Conservation (phyloP, 78 protist species). For the Andalucia godoyi region DNA sequence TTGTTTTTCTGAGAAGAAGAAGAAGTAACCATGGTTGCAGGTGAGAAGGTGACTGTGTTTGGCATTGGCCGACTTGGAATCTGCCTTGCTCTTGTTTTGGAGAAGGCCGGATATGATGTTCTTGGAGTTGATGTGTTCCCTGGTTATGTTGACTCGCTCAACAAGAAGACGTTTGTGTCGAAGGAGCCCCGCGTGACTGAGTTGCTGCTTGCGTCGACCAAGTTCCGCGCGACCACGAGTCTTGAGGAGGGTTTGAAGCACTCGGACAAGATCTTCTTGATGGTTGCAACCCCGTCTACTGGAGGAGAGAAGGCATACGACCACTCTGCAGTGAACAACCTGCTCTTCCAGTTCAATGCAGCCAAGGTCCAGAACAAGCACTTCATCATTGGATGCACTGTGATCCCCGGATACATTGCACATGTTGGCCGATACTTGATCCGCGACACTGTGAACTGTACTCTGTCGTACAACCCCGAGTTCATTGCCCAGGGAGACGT, state of each 20-base stretch:
- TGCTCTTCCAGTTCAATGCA: background rate
- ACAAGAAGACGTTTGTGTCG: background rate
- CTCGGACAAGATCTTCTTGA: constrained; percentile 7
- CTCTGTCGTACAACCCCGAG: constrained; percentile 43
- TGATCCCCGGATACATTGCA: constrained; percentile 11
- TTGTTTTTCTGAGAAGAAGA: too few relatives aligned
- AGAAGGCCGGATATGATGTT: constrained; percentile 35
- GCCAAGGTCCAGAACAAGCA: constrained; percentile 11
- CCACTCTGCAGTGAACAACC: background rate
- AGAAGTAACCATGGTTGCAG: background rate
- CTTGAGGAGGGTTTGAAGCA: constrained; percentile 1
- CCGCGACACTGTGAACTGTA: constrained; percentile 13
- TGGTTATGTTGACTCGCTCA: constrained; percentile 16
- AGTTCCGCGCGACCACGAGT: constrained; percentile 20
- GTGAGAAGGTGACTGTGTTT: background rate
- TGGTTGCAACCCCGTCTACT: constrained; percentile 20
- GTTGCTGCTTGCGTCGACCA: background rate
- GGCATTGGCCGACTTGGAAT: constrained; percentile 38
- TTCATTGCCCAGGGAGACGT: constrained; percentile 23
- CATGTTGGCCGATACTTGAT: constrained; percentile 2
- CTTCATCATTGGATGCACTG: constrained; percentile 40
- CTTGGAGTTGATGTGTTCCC: constrained; percentile 35
- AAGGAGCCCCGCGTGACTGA: constrained; percentile 22
- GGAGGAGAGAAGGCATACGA: constrained; percentile 22
- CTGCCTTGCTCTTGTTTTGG: constrained; percentile 29